These are phyloP conservation scores for Knoxia roxburghii DNA, from an alignment of 257 asterid genomes.

Conservation along the genomic window DNA sequence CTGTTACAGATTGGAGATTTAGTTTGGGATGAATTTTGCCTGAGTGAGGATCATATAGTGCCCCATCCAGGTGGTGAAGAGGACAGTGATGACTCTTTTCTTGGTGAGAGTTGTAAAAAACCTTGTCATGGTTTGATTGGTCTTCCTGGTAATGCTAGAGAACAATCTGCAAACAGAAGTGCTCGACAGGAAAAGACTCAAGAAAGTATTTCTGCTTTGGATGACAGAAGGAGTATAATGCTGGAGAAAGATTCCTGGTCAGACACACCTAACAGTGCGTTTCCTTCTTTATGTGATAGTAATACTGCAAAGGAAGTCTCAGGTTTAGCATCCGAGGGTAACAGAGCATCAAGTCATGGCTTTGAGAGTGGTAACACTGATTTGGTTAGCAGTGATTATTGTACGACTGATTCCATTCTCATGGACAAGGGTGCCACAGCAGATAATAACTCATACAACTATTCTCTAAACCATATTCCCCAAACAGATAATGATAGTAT, in stretches of 20 bases:
- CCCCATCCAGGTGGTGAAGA: constrained; percentile 40
- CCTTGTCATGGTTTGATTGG: constrained; percentile 31
- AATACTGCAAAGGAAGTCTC: constrained; percentile 42
- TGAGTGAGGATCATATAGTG: constrained; percentile 71
- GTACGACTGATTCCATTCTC: constrained; percentile 34
- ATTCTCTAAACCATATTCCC: constrained; percentile 43
- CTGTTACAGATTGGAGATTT: constrained; percentile 76
- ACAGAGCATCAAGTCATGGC: constrained; percentile 32
- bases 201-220: constrained; percentile 24
- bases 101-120: constrained; percentile 41
- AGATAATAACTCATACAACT: constrained; percentile 41
- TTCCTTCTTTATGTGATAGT: constrained; percentile 36
- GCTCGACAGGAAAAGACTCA: constrained; percentile 26
- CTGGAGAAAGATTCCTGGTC: constrained; percentile 42
- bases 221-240: constrained; percentile 41
- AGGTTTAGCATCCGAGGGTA: constrained; percentile 40
- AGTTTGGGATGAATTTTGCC: constrained; percentile 63
- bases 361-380: constrained; percentile 29
- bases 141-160: constrained; percentile 27
- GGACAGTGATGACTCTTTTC: constrained; percentile 26
- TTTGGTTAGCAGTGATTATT: constrained; percentile 27
- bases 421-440: constrained; percentile 32
- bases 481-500: constrained; percentile 40
- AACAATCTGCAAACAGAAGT: constrained; percentile 26
- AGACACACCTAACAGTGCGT: constrained; percentile 31